A percentile compares a stretch with the other conserved stretches of the same genome.
Evolutionary conservation across 2,329 filamentous ascomycete species (phyloP).

Genomic region (Neobulgaria alba): DNA sequence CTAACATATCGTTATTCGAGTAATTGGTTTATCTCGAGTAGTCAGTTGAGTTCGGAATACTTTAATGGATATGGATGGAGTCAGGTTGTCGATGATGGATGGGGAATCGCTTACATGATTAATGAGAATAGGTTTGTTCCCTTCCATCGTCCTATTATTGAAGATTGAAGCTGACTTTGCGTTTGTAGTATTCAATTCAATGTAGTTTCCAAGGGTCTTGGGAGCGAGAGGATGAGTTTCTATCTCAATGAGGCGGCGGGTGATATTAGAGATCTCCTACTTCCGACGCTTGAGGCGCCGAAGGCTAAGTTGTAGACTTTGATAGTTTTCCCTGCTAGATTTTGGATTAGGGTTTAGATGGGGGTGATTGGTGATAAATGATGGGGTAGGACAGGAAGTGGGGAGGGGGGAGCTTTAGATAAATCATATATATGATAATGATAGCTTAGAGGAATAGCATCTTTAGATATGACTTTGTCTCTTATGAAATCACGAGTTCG

Average conservation of each 20-base stretch:
- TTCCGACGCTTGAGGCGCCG: constrained; percentile 66
- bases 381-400: too few relatives aligned
- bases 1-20: constrained; percentile 75
- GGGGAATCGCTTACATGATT: constrained; percentile 99
- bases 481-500: not conserved
- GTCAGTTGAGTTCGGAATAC: constrained; percentile 89
- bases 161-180: constrained; percentile 19
- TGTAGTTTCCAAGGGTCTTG: constrained; percentile 86
- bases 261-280: constrained; percentile 79
- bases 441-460: too few relatives aligned
- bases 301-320: constrained; percentile 74
- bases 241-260: constrained; percentile 89
- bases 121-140: constrained; percentile 79
- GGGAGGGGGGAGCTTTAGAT: too few relatives aligned
- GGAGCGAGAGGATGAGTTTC: constrained; percentile 88
- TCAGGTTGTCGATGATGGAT: constrained; percentile 92
- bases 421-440: too few relatives aligned
- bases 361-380: too few relatives aligned
- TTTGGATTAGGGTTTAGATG: not conserved
- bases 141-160: not conserved
- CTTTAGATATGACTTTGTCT: not conserved
- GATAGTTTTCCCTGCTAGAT: not conserved
- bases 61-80: constrained; percentile 99
- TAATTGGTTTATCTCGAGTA: constrained; percentile 84
- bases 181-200: constrained; percentile 92